Conservation (phyloP, 2,329 filamentous ascomycete species). For the Fusarium coicis region DNA sequence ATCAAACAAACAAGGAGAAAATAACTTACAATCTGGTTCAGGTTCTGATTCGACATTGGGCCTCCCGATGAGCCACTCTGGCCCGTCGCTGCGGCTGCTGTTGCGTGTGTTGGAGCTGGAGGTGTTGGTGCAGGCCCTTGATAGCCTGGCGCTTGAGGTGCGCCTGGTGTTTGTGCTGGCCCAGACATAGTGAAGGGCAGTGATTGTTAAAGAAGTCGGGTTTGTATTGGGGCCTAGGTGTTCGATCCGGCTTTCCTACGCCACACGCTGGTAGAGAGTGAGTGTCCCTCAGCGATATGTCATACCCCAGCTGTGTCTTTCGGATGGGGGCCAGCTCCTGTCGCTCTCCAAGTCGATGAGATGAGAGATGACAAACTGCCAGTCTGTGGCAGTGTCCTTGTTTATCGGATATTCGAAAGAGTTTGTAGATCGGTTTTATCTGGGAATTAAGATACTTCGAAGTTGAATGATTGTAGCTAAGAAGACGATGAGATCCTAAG, state of each 20-base stretch:
- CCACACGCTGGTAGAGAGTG: background rate
- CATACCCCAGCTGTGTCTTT: slow-evolving; percentile 9
- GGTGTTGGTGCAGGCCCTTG: slow-evolving; percentile 48
- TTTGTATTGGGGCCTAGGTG: background rate
- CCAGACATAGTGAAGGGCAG: slow-evolving; percentile 47
- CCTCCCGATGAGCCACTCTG: slow-evolving; percentile 49
- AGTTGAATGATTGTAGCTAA: background rate
- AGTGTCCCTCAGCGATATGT: slow-evolving; percentile 6
- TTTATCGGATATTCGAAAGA: background rate
- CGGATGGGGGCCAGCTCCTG: background rate
- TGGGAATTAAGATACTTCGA: background rate
- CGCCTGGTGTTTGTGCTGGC: slow-evolving; percentile 46
- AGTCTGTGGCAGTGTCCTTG: background rate
- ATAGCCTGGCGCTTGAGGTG: slow-evolving; percentile 46
- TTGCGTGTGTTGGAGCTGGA: slow-evolving; percentile 46
- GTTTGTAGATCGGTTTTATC: background rate
- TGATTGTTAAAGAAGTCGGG: background rate
- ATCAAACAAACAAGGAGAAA: background rate
- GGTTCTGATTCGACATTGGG: slow-evolving; percentile 82
- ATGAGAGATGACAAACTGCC: background rate
- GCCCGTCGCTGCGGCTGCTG: slow-evolving; percentile 39
- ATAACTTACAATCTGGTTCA: slow-evolving; percentile 91
- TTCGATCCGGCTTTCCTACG: background rate
- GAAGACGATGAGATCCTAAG: slow-evolving; percentile 5
- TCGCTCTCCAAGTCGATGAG: background rate